Percentiles rank a stretch among this genome's conserved stretches.
Evolutionary conservation across 2,329 filamentous ascomycete species (phyloP).

Genomic region (Xylaria polymorpha): DNA sequence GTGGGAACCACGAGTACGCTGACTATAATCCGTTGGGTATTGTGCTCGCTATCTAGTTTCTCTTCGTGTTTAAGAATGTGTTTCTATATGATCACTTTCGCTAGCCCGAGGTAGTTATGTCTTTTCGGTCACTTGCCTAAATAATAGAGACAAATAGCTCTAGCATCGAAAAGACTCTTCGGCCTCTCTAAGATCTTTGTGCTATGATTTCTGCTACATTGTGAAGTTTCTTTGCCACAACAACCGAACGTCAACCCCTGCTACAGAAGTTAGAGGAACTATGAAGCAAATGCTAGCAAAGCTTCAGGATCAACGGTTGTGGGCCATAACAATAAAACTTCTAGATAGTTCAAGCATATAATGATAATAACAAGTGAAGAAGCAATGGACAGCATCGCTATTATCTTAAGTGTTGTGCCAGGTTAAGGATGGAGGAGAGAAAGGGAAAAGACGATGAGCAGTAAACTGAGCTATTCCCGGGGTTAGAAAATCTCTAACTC

Average conservation of each 20-base stretch:
- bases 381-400: too few species aligned
- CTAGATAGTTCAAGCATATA: background rate
- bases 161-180: conserved; percentile 5
- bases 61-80: background rate
- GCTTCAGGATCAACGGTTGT: background rate
- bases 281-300: background rate
- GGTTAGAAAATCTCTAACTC: too few species aligned
- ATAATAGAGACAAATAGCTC: background rate
- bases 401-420: too few species aligned
- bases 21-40: background rate
- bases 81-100: background rate
- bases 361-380: background rate
- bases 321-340: background rate
- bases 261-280: background rate
- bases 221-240: background rate
- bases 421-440: background rate
- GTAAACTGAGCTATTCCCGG: background rate
- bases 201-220: background rate
- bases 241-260: too few species aligned
- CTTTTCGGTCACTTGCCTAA: background rate
- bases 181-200: background rate
- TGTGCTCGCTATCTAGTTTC: background rate
- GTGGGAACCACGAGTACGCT: background rate
- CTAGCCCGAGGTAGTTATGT: background rate
- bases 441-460: background rate